Base-by-base conservation (phyloP, 2,329 filamentous ascomycete genomes). In the Ophiocordyceps camponoti-leonardi region DNA sequence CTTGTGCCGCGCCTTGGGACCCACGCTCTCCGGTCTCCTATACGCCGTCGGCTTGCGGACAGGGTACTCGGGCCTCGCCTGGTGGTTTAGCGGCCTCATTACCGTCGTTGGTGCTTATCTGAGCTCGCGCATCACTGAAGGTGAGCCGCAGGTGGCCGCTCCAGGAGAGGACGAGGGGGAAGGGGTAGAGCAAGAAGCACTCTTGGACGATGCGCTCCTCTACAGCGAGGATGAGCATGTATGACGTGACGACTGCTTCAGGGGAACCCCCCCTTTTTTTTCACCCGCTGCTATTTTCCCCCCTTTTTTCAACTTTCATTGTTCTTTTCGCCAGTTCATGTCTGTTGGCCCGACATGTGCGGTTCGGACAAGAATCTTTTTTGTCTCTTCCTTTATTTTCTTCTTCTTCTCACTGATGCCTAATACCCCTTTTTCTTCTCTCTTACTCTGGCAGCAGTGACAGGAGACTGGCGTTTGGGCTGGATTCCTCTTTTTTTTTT, bases 41-140 rank as follows among this genome's bases (percentile, higher is more conserved):
- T 93, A 94, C 62, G 77, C 86, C 5, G 68, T 81, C 45, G 92
- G 92, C 44, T 73, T 93, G 33, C 73, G 79, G 51, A 73, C 80
- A 7, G 87, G 88, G 33, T 90, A 86, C 59, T 90, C 87, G 5
- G 87, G 87, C 19, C 70, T 95, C 31, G 83, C 87, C 0, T 98
- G 92, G 90, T 98, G 92, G 92, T 80, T 79, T 49, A 88, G 82
- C 51, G 86, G 83, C 10, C 55, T 83, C 4, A 77, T 95, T 30
- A 85, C 86, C 31, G 64, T 86, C 12, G 61, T 78, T 14, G 92
- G 88, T 42, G 85, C 82, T 2, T 65, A 83, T 44, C 69, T 92
- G 55, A 85, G 83, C 60, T 70, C 86, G 48, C 78, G 77, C 58
- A 83, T 95, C 63, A 77, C 77, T 33, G 83, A 90, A 55, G 69